These are phyloP conservation scores for Fusarium subtropicale DNA, from an alignment of 2,329 filamentous ascomycete genomes.

Conservation along the genomic window DNA sequence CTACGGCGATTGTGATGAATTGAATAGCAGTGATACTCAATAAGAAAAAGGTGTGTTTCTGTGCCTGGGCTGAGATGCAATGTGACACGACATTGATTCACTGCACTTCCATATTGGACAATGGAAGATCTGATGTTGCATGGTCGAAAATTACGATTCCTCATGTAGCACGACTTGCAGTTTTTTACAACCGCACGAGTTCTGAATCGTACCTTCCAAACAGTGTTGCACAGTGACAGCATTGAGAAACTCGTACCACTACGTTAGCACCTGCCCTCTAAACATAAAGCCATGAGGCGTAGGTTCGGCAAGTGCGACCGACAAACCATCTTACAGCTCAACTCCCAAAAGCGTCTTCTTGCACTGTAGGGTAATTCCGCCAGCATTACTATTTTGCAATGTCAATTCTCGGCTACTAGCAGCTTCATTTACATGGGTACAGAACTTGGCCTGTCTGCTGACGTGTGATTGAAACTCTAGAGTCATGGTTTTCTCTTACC, in stretches of 20 bases:
- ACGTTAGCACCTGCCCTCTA: neutral
- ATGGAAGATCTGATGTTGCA: constrained; percentile 28
- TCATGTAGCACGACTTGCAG: constrained; percentile 22
- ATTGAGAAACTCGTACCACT: constrained; percentile 7
- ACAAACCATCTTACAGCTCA: neutral
- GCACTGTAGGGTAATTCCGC: constrained; percentile 27
- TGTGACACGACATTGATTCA: constrained; percentile 24
- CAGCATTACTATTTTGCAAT: neutral
- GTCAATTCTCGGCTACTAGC: constrained; percentile 1
- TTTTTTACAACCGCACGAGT: neutral
- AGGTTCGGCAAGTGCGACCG: constrained; percentile 6
- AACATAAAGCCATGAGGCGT: neutral
- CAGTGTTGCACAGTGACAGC: constrained; percentile 8
- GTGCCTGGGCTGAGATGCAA: constrained; percentile 35
- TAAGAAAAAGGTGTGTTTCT: constrained; percentile 20
- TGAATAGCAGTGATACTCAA: constrained; percentile 7
- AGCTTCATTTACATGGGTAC: constrained; percentile 10
- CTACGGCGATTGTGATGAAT: constrained; percentile 13
- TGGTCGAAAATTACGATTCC: constrained; percentile 20
- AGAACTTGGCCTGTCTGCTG: constrained; percentile 13
- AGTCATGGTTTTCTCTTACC: neutral
- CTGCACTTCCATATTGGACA: constrained; percentile 4
- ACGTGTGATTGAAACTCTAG: neutral
- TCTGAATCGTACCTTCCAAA: constrained; percentile 15
- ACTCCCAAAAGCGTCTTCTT: neutral